Percentiles rank a stretch among this genome's conserved stretches.
phyloP scores from a whole-genome alignment of 257 asterid genomes.

The Fraxinus quadrangulata region DNA sequence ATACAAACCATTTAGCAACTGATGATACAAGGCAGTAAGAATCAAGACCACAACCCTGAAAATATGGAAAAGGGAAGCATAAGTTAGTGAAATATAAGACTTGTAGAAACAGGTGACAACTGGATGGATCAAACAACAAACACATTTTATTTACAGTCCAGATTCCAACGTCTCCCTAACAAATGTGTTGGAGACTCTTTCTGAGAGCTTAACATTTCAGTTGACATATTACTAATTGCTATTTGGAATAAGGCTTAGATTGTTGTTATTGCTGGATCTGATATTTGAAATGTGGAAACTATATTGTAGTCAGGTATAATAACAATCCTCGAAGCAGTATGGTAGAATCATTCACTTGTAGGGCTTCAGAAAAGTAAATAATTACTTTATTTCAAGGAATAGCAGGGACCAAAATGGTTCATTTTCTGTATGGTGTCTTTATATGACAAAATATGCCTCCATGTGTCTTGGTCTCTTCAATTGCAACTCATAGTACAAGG shows the following conservation, averaged over 20 bases:
- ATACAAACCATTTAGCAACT: slow-evolving; percentile 50
- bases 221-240: not conserved
- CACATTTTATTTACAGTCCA: not conserved
- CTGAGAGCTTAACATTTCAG: not conserved
- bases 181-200: not conserved
- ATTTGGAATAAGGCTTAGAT: not conserved
- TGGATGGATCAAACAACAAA: not conserved
- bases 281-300: not conserved
- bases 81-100: slow-evolving; percentile 8
- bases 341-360: not conserved
- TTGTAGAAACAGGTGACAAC: not conserved
- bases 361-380: not conserved
- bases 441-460: not conserved
- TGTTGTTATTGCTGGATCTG: not conserved
- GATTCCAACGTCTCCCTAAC: not conserved
- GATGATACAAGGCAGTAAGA: slow-evolving; percentile 49
- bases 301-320: not conserved
- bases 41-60: slow-evolving; percentile 51
- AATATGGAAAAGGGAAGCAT: not conserved
- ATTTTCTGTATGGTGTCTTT: not conserved
- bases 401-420: not conserved
- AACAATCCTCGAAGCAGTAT: not conserved
- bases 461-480: not conserved
- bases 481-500: not conserved
- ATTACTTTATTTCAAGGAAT: not conserved